Percentiles rank a stretch among this genome's conserved stretches.
Evolutionary conservation across 2,329 filamentous ascomycete genomes (phyloP).

Genomic region (Neoscytalidium dimidiatum): DNA sequence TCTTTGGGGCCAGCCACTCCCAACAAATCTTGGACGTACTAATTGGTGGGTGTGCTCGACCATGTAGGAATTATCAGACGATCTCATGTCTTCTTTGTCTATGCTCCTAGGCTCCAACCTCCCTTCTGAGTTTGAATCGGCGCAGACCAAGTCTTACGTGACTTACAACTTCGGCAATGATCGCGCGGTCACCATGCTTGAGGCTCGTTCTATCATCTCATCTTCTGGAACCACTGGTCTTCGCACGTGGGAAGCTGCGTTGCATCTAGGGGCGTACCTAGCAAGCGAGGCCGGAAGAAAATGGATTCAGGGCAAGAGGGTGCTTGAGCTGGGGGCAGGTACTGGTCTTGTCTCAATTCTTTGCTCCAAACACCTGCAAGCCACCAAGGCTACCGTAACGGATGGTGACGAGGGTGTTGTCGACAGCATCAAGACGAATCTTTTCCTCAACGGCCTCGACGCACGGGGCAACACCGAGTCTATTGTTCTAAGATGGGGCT

Average conservation of each 20-base stretch:
- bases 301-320: constrained; percentile 55
- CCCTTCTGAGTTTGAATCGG: constrained; percentile 64
- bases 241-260: constrained; percentile 78
- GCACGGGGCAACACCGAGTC: constrained; percentile 37
- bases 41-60: constrained; percentile 25
- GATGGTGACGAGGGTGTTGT: constrained; percentile 76
- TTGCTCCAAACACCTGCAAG: constrained; percentile 66
- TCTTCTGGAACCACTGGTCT: constrained; percentile 73
- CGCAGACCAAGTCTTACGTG: constrained; percentile 73
- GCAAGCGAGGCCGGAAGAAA: constrained; percentile 45
- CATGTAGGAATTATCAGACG: constrained; percentile 77
- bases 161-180: constrained; percentile 59
- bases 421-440: constrained; percentile 65
- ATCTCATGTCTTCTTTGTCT: constrained; percentile 71
- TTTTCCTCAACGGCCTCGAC: constrained; percentile 68
- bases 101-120: constrained; percentile 64
- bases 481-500: constrained; percentile 66
- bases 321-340: constrained; percentile 75
- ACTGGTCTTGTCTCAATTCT: constrained; percentile 76
- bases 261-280: constrained; percentile 72
- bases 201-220: constrained; percentile 69
- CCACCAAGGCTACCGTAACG: constrained; percentile 64
- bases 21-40: constrained; percentile 20
- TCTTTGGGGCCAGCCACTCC: background rate
- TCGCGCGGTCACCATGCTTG: constrained; percentile 62